Evolutionary conservation across 176 grass and related monocot genomes (phyloP), one percentile per base, ranked within the genome.

Genomic region (Lolium perenne): DNA sequence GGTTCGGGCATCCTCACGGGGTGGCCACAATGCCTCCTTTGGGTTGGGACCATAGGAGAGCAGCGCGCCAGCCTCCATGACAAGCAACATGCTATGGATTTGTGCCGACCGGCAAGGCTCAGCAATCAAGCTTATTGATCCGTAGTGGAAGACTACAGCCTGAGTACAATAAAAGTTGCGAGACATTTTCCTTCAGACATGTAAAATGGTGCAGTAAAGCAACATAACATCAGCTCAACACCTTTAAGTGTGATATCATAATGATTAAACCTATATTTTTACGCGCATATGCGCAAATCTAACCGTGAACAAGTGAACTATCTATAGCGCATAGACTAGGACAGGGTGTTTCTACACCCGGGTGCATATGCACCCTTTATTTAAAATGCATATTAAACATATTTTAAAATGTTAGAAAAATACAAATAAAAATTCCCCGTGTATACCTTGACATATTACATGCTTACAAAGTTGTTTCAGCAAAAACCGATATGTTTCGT

Each of bases 81-180:
- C 95, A 65, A 86, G 41, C 83, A 93, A 82, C 91, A 98, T 95
- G 55, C 93, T 93, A 0, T 79, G 71, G 63, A 98, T 67, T 64
- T 98, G 95, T 38, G 95, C 93, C 43, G 93, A 86, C 66, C 95
- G 91, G 83, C 95, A 95, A 74, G 93, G 93, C 85, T 98, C 95
- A 18, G 93, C 85, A 63, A 98, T 98, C 83, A 98, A 86, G 77
- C 95, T 95, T 88, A 98, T 95, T 77, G 95, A 98, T 84, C 95
- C 95, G 38, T 95, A 98, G 85, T 98, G 95, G 64, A 98, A 98
- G 17, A 93, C 85, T 25, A 89, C 79, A 41, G 95, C 95, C 95
- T 98, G 91, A 15, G 69, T 13, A 47, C 29, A 69, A 35, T 53
- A 38, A 4, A 83, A 53, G 26, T 59, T 25, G 51, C 78, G 10